Conservation (phyloP, 2,329 filamentous ascomycete genomes). For the Tetracladium maxilliforme region DNA sequence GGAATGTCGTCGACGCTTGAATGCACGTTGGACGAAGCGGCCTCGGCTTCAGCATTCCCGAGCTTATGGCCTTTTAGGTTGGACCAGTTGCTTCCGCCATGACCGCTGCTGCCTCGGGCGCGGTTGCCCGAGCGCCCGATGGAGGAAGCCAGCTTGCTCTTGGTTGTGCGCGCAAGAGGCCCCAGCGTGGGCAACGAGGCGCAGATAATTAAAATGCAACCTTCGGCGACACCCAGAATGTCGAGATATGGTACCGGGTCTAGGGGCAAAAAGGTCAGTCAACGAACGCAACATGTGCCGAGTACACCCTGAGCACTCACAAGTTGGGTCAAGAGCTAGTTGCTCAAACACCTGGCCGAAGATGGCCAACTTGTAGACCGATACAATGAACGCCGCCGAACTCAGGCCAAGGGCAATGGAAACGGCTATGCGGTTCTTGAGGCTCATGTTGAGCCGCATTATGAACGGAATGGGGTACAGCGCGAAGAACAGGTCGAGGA, state of each 20-base stretch:
- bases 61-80: slow-evolving; percentile 3
- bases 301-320: slow-evolving; percentile 8
- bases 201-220: slow-evolving; percentile 2
- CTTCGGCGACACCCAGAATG: slow-evolving; percentile 12
- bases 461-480: slow-evolving; percentile 15
- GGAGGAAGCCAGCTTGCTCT: too few relatives aligned
- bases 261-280: slow-evolving; percentile 2
- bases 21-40: slow-evolving; percentile 1
- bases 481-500: slow-evolving; percentile 16
- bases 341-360: slow-evolving; percentile 10
- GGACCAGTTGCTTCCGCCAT: slow-evolving; percentile 3
- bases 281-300: not conserved
- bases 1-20: slow-evolving; percentile 5
- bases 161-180: too few relatives aligned
- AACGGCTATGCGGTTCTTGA: slow-evolving; percentile 11
- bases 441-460: slow-evolving; percentile 16
- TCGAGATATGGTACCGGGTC: slow-evolving; percentile 11
- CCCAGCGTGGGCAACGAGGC: slow-evolving; percentile 2
- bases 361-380: slow-evolving; percentile 13
- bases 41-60: slow-evolving; percentile 2
- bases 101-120: too few relatives aligned
- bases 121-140: too few relatives aligned
- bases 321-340: slow-evolving; percentile 11
- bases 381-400: slow-evolving; percentile 12
- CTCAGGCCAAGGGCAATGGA: slow-evolving; percentile 11